Percentiles rank a stretch among this genome's conserved stretches.
Conservation (phyloP, 164 flowering plant species). For the Aristolochia fimbriata region DNA sequence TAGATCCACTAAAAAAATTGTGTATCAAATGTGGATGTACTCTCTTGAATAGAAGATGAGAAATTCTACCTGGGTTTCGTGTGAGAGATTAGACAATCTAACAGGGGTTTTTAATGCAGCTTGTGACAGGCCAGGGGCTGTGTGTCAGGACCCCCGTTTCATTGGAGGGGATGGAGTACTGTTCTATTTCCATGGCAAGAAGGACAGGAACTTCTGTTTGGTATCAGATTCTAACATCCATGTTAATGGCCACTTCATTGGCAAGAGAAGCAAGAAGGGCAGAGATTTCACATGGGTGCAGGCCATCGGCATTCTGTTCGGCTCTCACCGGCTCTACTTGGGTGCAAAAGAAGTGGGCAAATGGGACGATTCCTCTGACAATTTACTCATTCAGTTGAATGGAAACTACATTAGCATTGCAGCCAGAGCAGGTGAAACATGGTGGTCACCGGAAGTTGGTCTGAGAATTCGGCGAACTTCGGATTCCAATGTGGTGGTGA, state of each 20-base stretch:
- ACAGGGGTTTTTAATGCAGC: conserved; percentile 5
- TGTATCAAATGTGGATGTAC: neutral
- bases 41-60: neutral
- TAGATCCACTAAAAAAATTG: neutral
- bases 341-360: conserved; percentile 39
- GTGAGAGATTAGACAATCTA: neutral
- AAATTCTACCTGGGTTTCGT: neutral
- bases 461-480: conserved; percentile 17
- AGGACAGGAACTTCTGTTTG: conserved; percentile 32
- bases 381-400: conserved; percentile 30
- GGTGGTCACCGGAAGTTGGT: conserved; percentile 18
- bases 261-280: conserved; percentile 6
- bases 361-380: conserved; percentile 48
- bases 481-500: conserved; percentile 22
- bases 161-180: conserved; percentile 34
- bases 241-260: conserved; percentile 32
- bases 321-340: conserved; percentile 32
- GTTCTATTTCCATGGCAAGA: conserved; percentile 46
- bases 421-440: conserved; percentile 23
- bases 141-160: conserved; percentile 38
- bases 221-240: conserved; percentile 36
- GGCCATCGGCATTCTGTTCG: conserved; percentile 17
- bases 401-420: conserved; percentile 28
- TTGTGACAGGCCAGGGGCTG: conserved; percentile 29
- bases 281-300: conserved; percentile 26